Evolutionary conservation across 2,329 filamentous ascomycete genomes (phyloP).

Genomic region (Cladosporium austrohemisphaericum): DNA sequence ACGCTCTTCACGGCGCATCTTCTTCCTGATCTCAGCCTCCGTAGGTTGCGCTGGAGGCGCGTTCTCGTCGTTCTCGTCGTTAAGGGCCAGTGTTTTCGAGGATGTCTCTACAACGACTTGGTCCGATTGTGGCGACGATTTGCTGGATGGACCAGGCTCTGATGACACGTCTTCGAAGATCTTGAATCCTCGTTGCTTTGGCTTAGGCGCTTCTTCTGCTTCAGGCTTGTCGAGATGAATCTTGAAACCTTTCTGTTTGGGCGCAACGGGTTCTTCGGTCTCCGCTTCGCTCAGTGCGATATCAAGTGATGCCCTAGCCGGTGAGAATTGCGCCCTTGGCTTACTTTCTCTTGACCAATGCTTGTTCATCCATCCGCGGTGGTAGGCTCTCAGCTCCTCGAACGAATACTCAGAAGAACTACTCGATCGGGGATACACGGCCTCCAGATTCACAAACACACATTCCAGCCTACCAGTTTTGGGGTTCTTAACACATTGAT

Average conservation of each 20-base stretch:
- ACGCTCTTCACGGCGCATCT: constrained; percentile 46
- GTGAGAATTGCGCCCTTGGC: neutral
- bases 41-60: constrained; percentile 33
- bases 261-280: neutral
- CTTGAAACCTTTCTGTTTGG: constrained; percentile 19
- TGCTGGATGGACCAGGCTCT: constrained; percentile 14
- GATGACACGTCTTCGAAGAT: constrained; percentile 32
- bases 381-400: constrained; percentile 80
- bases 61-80: constrained; percentile 48
- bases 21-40: constrained; percentile 43
- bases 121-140: constrained; percentile 19
- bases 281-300: neutral
- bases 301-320: neutral
- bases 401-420: constrained; percentile 74
- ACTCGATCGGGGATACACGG: constrained; percentile 75
- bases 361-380: constrained; percentile 62
- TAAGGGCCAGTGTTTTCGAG: constrained; percentile 31
- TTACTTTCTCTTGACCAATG: constrained; percentile 45
- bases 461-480: constrained; percentile 78
- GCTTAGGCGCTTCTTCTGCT: constrained; percentile 16
- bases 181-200: constrained; percentile 31
- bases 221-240: constrained; percentile 20
- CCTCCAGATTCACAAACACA: constrained; percentile 81
- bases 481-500: constrained; percentile 78
- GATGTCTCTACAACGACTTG: constrained; percentile 26